phyloP scores from a whole-genome alignment of 208 protist genomes.

The Leishmania arabica region DNA sequence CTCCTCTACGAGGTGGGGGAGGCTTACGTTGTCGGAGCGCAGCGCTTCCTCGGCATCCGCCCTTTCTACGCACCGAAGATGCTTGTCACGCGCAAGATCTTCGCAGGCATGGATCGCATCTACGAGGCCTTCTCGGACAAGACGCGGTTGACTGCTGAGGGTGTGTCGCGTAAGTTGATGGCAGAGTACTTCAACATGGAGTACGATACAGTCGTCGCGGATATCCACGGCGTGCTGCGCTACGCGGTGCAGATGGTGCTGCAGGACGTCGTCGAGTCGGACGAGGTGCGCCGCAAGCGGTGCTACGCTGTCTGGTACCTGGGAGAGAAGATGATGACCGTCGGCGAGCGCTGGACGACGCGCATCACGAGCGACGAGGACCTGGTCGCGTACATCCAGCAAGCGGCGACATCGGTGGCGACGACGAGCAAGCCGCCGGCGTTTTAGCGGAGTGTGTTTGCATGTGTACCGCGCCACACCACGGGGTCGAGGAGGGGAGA shows the following conservation, averaged over 20 bases:
- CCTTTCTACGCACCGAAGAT: constrained; percentile 86
- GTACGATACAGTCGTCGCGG: constrained; percentile 79
- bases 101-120: constrained; percentile 65
- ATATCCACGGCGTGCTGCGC: constrained; percentile 60
- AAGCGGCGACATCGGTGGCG: constrained; percentile 68
- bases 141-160: constrained; percentile 33
- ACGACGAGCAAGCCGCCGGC: constrained; percentile 54
- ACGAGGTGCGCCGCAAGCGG: constrained; percentile 60
- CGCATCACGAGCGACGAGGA: constrained; percentile 57
- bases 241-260: constrained; percentile 78
- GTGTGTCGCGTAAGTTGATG: constrained; percentile 58
- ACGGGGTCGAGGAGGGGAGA: background rate
- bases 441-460: constrained; percentile 37
- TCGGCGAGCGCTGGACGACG: constrained; percentile 49
- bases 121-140: constrained; percentile 56
- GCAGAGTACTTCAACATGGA: constrained; percentile 88
- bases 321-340: constrained; percentile 73
- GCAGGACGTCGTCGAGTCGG: constrained; percentile 56
- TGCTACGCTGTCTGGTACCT: constrained; percentile 88
- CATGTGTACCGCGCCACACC: background rate
- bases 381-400: constrained; percentile 80
- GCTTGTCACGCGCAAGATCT: constrained; percentile 65
- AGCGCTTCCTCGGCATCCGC: constrained; percentile 78
- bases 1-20: constrained; percentile 79
- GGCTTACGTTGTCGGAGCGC: constrained; percentile 72